Percentiles rank a stretch among this genome's conserved stretches.
phyloP scores from a whole-genome alignment of 2,329 filamentous ascomycete species.

The Neonectria faginata region DNA sequence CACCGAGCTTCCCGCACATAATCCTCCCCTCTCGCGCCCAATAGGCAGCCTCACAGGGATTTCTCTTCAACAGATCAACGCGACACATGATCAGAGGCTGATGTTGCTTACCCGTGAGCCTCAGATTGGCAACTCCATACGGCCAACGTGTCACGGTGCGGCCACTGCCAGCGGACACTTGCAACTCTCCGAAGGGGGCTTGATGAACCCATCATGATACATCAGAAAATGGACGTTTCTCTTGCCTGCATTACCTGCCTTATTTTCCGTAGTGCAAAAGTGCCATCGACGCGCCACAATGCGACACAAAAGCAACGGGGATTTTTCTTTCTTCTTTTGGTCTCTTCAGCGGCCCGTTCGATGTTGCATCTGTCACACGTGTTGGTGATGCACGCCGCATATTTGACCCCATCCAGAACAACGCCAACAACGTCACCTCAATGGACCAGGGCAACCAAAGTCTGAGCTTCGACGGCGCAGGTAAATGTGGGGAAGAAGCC shows the following conservation, averaged over 20 bases:
- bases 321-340: background rate
- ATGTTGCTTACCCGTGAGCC: conserved; percentile 30
- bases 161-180: conserved; percentile 4
- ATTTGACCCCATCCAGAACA: conserved; percentile 4
- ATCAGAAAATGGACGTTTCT: conserved; percentile 11
- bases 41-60: conserved; percentile 22
- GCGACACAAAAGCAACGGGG: conserved; percentile 15
- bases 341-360: conserved; percentile 1
- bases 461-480: conserved; percentile 11
- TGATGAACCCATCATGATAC: conserved; percentile 3
- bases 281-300: conserved; percentile 11
- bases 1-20: conserved; percentile 9
- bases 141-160: conserved; percentile 16
- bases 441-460: background rate
- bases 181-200: background rate
- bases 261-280: conserved; percentile 2
- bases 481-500: conserved; percentile 21
- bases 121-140: conserved; percentile 26
- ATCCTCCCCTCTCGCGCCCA: conserved; percentile 22
- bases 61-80: conserved; percentile 32
- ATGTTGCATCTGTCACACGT: conserved; percentile 18
- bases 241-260: background rate
- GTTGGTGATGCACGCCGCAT: conserved; percentile 8
- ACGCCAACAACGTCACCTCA: conserved; percentile 1
- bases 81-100: conserved; percentile 39